Evolutionary conservation across 2,329 filamentous ascomycete species (phyloP), one percentile per base, ranked within the genome.

Genomic region (Fusarium praegraminearum): DNA sequence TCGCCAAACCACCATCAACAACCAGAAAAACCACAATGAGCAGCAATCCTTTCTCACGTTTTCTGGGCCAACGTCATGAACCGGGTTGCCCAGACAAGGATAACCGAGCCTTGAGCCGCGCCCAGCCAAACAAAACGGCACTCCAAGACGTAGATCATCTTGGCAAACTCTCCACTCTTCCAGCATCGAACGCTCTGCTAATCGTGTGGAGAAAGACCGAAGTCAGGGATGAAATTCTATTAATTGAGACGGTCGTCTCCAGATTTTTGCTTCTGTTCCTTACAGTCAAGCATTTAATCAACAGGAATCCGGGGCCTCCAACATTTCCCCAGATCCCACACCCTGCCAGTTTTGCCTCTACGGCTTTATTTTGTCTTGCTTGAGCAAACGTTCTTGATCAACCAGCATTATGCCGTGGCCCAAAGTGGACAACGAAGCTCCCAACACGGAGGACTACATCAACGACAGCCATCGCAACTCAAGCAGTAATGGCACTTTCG

Each of bases 391-490:
- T 3, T 22, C 2, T n/a, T 40, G 1, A 24, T 15, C 30, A 49
- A 3, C 12, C 51, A 16, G 41, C 51, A 72, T 24, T n/a, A 76
- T 76, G 75, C 74, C 75, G 50, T 64, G 68, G 16, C 73, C 73
- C 44, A 62, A 57, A 44, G 58, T 58, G 5, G 75, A 77, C 43
- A 52, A 60, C 18, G 73, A 76, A 67, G 67, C 75, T 46, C 73
- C 73, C 5, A 52, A 28, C 10, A 44, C 51, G 12, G 69, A 65
- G 2, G 70, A 68, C 15, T 38, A 52, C 2, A 38, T 47, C 24
- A 36, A 46, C 3, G 40, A 55, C 9, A 58, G 54, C 5, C 57
- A 68, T 20, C 65, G 59, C 16, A 61, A 65, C 51, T 70, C 73
- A 7, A 67, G 68, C 41, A 71, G 65, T 45, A 75, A 75, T 57